Evolutionary conservation across 352 stramenopile genomes (phyloP), one percentile per base, ranked within the genome.

Genomic region (Globisporangium iwayamae): DNA sequence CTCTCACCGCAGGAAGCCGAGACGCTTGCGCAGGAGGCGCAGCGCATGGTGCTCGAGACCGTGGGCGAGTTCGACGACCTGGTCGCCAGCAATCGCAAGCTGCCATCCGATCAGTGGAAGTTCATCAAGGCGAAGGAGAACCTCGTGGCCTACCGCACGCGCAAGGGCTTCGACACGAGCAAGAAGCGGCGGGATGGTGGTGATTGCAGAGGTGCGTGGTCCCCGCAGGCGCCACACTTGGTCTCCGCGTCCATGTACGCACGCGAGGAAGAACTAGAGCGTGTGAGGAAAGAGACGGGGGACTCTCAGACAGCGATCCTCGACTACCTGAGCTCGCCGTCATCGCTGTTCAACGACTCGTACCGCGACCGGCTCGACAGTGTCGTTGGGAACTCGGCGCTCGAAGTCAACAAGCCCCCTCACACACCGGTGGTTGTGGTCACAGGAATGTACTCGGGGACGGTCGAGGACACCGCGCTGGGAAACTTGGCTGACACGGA

Each of bases 401-500:
- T 52, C 1, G 46, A 52, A 52, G 46, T 8, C 46, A 52, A 28
- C 9, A 52, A 52, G 30, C 56, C 38, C 38, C 60, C n/a, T 3
- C 50, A 54, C 25, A 60, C 70, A 5, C 71, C 73, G 16, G 65
- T 71, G 16, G 56, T 85, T 5, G 68, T 85, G 28, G 51, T 77
- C 41, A 74, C 74, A 0, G 76, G 74, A 5, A 68, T 68, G n/a
- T 57, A 83, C 2, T 65, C 74, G 20, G 76, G 74, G 14, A 74
- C 72, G 18, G 64, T 78, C 10, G 76, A 85, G 46, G 76, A 85
- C 56, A 69, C 67, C 25, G 70, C 74, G 25, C 51, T 83, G n/a
- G 76, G 74, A 6, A 78, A 73, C 51, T 41, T 83, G 18, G 74
- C 76, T 32, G 68, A 81, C 54, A 78, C 70, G 11, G 67, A 81